These are phyloP conservation scores for Baorangia bicolor DNA, from an alignment of 768 basidiomycete genomes.

Conservation along the genomic window DNA sequence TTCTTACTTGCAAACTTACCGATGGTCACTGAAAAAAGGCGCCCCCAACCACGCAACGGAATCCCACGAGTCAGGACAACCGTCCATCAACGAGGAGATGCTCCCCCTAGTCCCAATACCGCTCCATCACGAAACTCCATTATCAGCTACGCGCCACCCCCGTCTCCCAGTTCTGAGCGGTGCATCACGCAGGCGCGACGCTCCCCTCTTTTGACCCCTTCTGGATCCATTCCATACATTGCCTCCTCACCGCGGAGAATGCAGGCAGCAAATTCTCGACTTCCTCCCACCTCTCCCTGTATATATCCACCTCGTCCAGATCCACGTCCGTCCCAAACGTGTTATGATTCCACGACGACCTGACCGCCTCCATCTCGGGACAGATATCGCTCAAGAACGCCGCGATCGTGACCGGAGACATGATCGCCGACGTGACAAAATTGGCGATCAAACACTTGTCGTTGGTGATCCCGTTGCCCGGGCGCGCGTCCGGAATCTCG, in stretches of 20 bases:
- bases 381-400: slow-evolving; percentile 29
- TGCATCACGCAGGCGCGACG: not conserved
- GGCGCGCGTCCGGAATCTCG: not conserved
- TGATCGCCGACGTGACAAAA: slow-evolving; percentile 24
- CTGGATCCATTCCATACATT: slow-evolving; percentile 10
- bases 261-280: slow-evolving; percentile 24
- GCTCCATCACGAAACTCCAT: not conserved
- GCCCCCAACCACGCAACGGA: not conserved
- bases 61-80: not conserved
- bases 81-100: not conserved
- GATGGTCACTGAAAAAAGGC: not conserved
- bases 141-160: not conserved
- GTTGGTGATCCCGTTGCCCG: slow-evolving; percentile 12
- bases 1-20: not conserved
- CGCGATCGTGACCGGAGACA: slow-evolving; percentile 17
- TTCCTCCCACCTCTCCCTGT: slow-evolving; percentile 21
- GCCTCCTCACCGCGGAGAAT: slow-evolving; percentile 20
- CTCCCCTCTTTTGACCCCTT: not conserved
- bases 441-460: slow-evolving; percentile 6
- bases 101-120: not conserved
- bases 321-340: not conserved
- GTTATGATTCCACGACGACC: slow-evolving; percentile 12
- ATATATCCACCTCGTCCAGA: slow-evolving; percentile 8
- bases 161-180: not conserved
- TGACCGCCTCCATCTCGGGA: slow-evolving; percentile 14